Evolutionary conservation across 139 green algal genomes (phyloP).

Genomic region (Auxenochlorella pyrenoidosa): DNA sequence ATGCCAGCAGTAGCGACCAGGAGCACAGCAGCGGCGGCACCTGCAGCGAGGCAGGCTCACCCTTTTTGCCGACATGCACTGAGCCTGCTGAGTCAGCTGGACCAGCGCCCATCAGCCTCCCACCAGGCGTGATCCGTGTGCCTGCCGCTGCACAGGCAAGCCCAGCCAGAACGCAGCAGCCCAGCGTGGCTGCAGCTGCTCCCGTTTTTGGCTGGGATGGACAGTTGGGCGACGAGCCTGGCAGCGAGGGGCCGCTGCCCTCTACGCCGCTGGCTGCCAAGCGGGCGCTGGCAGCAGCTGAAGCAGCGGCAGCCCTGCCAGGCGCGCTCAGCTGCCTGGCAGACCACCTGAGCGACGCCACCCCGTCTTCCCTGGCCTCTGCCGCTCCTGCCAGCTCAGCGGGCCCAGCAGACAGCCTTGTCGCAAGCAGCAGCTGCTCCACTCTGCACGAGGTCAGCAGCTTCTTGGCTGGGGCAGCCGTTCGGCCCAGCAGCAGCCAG

Average conservation of each 20-base stretch:
- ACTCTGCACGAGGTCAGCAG: neutral
- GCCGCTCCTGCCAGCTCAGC: too few species aligned
- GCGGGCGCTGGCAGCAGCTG: neutral
- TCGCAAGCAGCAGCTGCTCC: neutral
- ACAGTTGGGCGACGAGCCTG: too few species aligned
- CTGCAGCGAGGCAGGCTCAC: neutral
- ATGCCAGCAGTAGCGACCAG: neutral
- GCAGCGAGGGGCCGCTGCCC: neutral
- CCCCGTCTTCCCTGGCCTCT: neutral
- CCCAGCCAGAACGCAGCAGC: neutral
- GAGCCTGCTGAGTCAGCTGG: neutral
- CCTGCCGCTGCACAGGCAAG: neutral
- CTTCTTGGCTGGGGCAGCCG: neutral
- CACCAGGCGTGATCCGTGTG: neutral
- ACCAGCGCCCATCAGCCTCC: neutral
- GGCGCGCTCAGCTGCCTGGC: neutral
- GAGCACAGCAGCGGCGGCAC: neutral
- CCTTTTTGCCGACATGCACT: neutral
- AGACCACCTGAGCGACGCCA: conserved; percentile 15
- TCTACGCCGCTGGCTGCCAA: neutral
- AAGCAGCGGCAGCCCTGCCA: neutral
- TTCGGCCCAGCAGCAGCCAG: neutral
- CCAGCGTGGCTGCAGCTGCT: neutral
- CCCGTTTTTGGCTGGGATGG: neutral
- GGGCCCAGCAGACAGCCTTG: neutral